Evolutionary conservation across 2,329 filamentous ascomycete species (phyloP).

Genomic region (Arachnomyces sp.): DNA sequence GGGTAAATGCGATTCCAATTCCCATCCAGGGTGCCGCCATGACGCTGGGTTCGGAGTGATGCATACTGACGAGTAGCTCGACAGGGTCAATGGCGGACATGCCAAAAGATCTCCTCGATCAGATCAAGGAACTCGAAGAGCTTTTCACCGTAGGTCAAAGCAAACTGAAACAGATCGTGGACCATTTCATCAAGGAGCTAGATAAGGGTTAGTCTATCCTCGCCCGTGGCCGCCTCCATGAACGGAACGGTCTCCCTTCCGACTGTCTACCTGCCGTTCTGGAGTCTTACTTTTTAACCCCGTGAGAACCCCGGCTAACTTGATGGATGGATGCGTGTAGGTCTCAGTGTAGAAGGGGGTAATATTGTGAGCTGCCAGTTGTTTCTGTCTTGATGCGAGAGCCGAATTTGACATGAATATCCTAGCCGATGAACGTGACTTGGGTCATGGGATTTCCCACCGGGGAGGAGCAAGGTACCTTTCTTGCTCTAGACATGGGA

Average conservation of each 20-base stretch:
- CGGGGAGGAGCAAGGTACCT: conserved; percentile 80
- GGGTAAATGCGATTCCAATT: conserved; percentile 49
- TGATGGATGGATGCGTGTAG: conserved; percentile 34
- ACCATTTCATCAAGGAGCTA: conserved; percentile 83
- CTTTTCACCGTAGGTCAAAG: conserved; percentile 68
- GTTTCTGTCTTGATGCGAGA: neutral
- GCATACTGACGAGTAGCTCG: conserved; percentile 1
- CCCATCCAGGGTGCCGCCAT: conserved; percentile 4
- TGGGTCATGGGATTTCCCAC: conserved; percentile 90
- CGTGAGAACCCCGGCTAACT: conserved; percentile 2
- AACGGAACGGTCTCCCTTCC: too few relatives aligned
- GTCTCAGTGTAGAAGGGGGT: conserved; percentile 77
- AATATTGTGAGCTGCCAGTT: conserved; percentile 66
- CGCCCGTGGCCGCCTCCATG: too few relatives aligned
- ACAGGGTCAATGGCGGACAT: conserved; percentile 85
- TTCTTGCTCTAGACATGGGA: conserved; percentile 87
- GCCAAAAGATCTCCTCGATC: conserved; percentile 70
- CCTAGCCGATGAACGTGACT: conserved; percentile 90
- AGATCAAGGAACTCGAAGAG: conserved; percentile 79
- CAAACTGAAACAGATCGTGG: conserved; percentile 83
- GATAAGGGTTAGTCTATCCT: conserved; percentile 63
- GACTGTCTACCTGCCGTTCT: too few relatives aligned
- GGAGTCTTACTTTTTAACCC: too few relatives aligned
- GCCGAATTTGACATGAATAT: conserved; percentile 13
- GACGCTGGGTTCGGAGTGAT: neutral